These are phyloP conservation scores for Andrographis paniculata DNA, from an alignment of 305 asterid species.

Conservation along the genomic window DNA sequence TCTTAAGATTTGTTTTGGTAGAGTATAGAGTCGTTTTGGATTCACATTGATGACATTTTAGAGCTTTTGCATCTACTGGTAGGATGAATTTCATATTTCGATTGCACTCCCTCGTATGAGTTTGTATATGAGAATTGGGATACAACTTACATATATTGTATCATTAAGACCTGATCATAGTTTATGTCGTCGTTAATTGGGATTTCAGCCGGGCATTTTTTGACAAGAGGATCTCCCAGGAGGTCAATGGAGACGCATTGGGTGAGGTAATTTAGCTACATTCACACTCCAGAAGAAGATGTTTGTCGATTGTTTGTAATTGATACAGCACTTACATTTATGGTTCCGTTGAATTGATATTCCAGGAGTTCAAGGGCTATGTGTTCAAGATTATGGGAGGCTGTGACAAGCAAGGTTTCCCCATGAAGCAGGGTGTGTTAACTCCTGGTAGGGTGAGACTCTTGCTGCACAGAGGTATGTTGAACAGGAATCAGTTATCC, in stretches of 20 bases:
- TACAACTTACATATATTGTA: no score
- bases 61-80: no score
- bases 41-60: no score
- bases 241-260: constrained; percentile 42
- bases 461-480: constrained; percentile 35
- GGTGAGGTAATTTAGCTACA: constrained; percentile 27
- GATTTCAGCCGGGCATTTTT: constrained; percentile 32
- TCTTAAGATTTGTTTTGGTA: no score
- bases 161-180: no score
- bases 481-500: not conserved
- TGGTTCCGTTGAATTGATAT: constrained; percentile 4
- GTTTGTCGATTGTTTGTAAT: not conserved
- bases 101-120: no score
- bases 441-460: constrained; percentile 48
- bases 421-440: constrained; percentile 59
- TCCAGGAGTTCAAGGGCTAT: constrained; percentile 46
- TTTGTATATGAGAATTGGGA: no score
- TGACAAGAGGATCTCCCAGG: constrained; percentile 53
- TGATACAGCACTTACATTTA: not conserved
- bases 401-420: constrained; percentile 54
- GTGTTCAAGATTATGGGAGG: constrained; percentile 57
- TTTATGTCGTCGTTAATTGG: not conserved
- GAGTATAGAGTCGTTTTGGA: no score
- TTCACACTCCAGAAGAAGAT: not conserved
- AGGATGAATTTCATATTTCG: no score